Evolutionary conservation across 2,329 filamentous ascomycete genomes (phyloP).

Genomic region (Fusarium kyushuense): DNA sequence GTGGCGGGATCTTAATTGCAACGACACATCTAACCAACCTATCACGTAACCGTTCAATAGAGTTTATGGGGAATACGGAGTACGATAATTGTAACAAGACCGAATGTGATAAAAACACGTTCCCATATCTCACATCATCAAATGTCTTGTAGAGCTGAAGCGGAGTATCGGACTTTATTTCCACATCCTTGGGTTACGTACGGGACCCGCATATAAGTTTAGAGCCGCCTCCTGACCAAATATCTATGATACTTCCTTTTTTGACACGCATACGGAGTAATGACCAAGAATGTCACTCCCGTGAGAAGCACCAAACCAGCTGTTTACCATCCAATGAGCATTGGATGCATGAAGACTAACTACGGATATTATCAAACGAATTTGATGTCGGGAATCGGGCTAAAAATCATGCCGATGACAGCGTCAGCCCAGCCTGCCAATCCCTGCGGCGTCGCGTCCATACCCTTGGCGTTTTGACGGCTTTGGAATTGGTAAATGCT

Average conservation of each 20-base stretch:
- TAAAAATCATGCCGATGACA: conserved; percentile 30
- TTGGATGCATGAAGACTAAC: not conserved
- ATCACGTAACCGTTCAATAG: conserved; percentile 13
- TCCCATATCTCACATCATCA: not conserved
- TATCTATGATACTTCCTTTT: conserved; percentile 33
- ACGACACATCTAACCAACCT: conserved; percentile 2
- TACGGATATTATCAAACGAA: not conserved
- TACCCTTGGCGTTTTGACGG: conserved; percentile 7
- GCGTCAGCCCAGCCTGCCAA: conserved; percentile 21
- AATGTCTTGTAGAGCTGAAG: not conserved
- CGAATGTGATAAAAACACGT: conserved; percentile 14
- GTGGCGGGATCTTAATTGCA: conserved; percentile 13
- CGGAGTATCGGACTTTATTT: conserved; percentile 2
- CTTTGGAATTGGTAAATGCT: not conserved
- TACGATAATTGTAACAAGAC: conserved; percentile 15
- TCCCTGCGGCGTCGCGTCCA: conserved; percentile 8
- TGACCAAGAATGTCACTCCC: conserved; percentile 2
- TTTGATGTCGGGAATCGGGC: conserved; percentile 13
- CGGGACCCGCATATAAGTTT: conserved; percentile 3
- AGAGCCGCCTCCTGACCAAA: not conserved
- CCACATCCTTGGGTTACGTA: not conserved
- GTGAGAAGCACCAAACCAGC: not conserved
- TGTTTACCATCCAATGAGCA: conserved; percentile 2
- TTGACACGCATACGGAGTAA: not conserved
- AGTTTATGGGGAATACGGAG: conserved; percentile 21